Percentiles rank a stretch among this genome's conserved stretches.
Conservation (phyloP, 495 filamentous ascomycete genomes). For the Haplographium delicatum region DNA sequence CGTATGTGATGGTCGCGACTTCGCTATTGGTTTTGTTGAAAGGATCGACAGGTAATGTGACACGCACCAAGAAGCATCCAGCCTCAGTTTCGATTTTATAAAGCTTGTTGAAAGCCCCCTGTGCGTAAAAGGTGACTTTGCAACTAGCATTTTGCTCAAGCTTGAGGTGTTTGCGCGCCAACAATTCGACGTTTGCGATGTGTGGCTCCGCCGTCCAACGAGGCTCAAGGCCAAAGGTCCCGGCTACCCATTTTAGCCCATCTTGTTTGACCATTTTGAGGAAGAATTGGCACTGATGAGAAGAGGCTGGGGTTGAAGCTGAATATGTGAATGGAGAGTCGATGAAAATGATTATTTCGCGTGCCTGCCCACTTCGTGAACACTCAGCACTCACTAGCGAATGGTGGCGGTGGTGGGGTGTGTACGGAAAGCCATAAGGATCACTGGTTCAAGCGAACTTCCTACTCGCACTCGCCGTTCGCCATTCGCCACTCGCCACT, state of each 20-base stretch:
- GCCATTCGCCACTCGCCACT: too few species aligned
- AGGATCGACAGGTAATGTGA: conserved; percentile 50
- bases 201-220: background rate
- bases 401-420: too few species aligned
- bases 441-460: too few species aligned
- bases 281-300: too few species aligned
- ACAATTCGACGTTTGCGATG: background rate
- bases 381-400: too few species aligned
- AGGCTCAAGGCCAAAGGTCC: background rate
- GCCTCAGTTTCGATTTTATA: conserved; percentile 29
- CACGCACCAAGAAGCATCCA: conserved; percentile 40
- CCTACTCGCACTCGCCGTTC: too few species aligned
- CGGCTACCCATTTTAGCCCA: background rate
- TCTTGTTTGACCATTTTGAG: too few species aligned
- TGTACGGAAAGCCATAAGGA: too few species aligned
- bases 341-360: too few species aligned
- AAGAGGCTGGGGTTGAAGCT: too few species aligned
- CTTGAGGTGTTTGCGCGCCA: background rate
- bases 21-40: conserved; percentile 48
- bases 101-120: conserved; percentile 5
- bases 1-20: conserved; percentile 47
- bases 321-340: too few species aligned
- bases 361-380: too few species aligned
- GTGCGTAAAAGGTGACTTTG: background rate
- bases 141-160: background rate